A percentile compares a stretch with the other conserved stretches of the same genome.
Conservation (phyloP, 192 early-diverging fungal species). For the Gamsiella multidivaricata region DNA sequence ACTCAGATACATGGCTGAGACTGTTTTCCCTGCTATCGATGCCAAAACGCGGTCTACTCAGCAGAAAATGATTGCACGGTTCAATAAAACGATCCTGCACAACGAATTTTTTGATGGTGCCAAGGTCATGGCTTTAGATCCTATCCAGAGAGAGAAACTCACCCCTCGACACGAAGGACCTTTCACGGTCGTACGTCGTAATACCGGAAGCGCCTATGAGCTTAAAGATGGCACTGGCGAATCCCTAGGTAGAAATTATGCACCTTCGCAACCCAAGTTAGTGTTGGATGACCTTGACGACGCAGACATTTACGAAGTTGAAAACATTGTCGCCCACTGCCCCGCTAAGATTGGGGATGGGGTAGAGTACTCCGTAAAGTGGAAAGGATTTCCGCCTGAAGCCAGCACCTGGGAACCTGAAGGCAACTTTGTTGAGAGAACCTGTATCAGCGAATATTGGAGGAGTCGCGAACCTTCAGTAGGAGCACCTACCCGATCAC, state of each 20-base stretch:
- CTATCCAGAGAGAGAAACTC: conserved; percentile 6
- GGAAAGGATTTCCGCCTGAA: neutral
- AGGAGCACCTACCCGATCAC: too few species aligned
- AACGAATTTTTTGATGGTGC: conserved; percentile 13
- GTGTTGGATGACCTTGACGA: conserved; percentile 19
- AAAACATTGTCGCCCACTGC: conserved; percentile 14
- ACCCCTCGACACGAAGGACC: conserved; percentile 35
- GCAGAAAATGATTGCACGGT: conserved; percentile 23
- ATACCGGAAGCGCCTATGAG: conserved; percentile 25
- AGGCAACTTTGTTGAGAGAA: neutral
- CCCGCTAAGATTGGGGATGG: neutral
- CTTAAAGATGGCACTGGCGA: conserved; percentile 38
- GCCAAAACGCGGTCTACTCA: conserved; percentile 8
- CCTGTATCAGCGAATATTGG: neutral
- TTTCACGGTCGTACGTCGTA: conserved; percentile 23
- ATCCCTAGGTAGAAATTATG: conserved; percentile 18
- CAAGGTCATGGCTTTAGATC: conserved; percentile 6
- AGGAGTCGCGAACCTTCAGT: too few species aligned
- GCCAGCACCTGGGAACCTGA: conserved; percentile 2
- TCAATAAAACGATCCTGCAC: conserved; percentile 4
- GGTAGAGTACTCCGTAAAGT: neutral
- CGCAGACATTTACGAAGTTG: conserved; percentile 30
- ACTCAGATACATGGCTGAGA: conserved; percentile 31
- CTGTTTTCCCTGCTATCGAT: conserved; percentile 29
- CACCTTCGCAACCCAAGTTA: conserved; percentile 24